phyloP scores from a whole-genome alignment of 345 rosid species.

The Salix purpurea region DNA sequence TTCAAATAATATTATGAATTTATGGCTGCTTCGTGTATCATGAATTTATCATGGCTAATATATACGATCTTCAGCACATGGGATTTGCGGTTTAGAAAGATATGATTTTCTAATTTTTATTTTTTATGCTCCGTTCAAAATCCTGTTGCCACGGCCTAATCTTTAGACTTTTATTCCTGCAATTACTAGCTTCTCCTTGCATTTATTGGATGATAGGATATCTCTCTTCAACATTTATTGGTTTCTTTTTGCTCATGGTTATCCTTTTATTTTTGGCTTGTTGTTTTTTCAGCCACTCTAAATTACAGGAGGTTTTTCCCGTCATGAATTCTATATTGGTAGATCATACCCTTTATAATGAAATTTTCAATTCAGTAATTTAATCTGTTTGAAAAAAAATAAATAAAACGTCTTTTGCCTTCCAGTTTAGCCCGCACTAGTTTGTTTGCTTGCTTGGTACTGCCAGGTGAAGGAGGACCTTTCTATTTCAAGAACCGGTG shows the following conservation, averaged over 20 bases:
- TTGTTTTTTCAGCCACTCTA: too few species aligned
- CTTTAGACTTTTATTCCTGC: neutral
- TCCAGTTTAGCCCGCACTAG: too few species aligned
- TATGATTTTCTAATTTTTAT: neutral
- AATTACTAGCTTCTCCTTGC: neutral
- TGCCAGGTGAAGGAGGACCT: constrained; percentile 44
- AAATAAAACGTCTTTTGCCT: too few species aligned
- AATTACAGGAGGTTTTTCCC: too few species aligned
- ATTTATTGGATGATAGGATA: neutral
- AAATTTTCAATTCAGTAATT: too few species aligned
- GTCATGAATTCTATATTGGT: too few species aligned
- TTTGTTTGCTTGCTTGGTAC: neutral
- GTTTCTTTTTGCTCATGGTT: too few species aligned
- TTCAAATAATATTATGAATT: constrained; percentile 5
- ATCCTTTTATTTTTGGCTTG: too few species aligned
- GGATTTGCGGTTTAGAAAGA: neutral
- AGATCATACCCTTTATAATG: too few species aligned
- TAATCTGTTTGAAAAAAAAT: too few species aligned
- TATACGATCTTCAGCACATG: neutral
- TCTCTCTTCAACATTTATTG: neutral
- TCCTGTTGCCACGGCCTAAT: too few species aligned
- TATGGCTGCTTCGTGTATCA: neutral
- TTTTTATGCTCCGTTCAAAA: too few species aligned
- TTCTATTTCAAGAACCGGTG: constrained; percentile 10
- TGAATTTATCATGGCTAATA: constrained; percentile 4